Conservation (phyloP, 2,329 filamentous ascomycete genomes). For the Aureobasidium lini region DNA sequence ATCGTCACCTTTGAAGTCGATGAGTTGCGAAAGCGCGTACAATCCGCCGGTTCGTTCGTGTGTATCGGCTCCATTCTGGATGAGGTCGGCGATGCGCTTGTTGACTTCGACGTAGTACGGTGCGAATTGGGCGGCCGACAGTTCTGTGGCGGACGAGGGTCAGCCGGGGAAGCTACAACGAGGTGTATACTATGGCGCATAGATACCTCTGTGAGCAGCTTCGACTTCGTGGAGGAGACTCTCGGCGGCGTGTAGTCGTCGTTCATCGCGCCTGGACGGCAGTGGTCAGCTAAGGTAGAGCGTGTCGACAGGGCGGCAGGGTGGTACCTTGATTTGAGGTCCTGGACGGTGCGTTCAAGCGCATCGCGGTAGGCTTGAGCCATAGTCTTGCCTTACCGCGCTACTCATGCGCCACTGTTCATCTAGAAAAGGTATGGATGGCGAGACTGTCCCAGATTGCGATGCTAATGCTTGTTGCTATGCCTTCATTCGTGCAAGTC, state of each 20-base stretch:
- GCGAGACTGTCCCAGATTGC: neutral
- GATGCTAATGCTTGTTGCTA: neutral
- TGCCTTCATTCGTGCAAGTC: neutral
- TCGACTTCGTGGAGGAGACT: slow-evolving; percentile 9
- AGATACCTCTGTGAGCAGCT: slow-evolving; percentile 12
- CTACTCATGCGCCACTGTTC: slow-evolving; percentile 6
- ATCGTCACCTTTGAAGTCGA: slow-evolving; percentile 95
- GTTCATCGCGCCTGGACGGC: slow-evolving; percentile 1
- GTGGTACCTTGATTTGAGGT: slow-evolving; percentile 10
- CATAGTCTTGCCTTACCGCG: slow-evolving; percentile 4
- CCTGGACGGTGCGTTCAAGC: slow-evolving; percentile 6
- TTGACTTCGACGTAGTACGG: slow-evolving; percentile 36
- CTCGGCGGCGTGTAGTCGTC: slow-evolving; percentile 9
- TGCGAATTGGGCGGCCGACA: slow-evolving; percentile 1
- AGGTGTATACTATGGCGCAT: neutral
- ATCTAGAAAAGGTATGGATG: neutral
- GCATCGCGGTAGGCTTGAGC: slow-evolving; percentile 14
- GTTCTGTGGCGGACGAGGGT: slow-evolving; percentile 3
- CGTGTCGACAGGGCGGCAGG: neutral
- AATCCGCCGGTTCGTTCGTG: slow-evolving; percentile 87
- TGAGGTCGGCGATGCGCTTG: slow-evolving; percentile 60
- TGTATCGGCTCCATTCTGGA: slow-evolving; percentile 78
- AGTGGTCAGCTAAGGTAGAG: neutral
- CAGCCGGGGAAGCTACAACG: neutral
- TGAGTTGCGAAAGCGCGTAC: slow-evolving; percentile 82